phyloP scores from a whole-genome alignment of 1,139 yeast genomes.

The Taiozyma sp. region DNA sequence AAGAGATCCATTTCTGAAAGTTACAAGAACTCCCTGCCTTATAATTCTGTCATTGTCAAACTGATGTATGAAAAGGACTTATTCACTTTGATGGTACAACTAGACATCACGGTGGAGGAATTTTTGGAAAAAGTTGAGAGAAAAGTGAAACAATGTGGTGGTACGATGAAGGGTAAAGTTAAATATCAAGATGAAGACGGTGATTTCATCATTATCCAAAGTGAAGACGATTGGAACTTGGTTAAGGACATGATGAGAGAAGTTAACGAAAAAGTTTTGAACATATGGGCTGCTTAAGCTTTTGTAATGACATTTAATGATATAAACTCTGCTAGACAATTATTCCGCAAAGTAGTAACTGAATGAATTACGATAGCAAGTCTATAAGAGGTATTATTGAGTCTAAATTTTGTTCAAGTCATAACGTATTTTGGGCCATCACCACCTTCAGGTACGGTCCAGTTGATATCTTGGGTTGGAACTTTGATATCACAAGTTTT shows the following conservation, averaged over 20 bases:
- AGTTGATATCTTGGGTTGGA: constrained; percentile 88
- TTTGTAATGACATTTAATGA: constrained; percentile 6
- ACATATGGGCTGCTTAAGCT: constrained; percentile 29
- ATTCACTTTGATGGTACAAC: constrained; percentile 32
- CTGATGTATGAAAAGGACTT: constrained; percentile 34
- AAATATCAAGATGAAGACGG: constrained; percentile 95
- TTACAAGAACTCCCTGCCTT: constrained; percentile 32
- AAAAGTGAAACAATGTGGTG: constrained; percentile 36
- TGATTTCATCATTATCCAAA: constrained; percentile 81
- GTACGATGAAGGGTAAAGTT: constrained; percentile 43
- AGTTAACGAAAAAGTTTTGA: constrained; percentile 32
- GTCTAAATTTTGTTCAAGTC: constrained; percentile 17
- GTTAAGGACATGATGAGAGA: constrained; percentile 38
- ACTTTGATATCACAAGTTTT: constrained; percentile 97
- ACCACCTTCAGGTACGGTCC: constrained; percentile 98
- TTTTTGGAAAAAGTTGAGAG: constrained; percentile 29
- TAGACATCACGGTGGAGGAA: constrained; percentile 28
- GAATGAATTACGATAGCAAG: not conserved
- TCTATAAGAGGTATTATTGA: not conserved
- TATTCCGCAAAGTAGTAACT: not conserved
- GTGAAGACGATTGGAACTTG: constrained; percentile 66
- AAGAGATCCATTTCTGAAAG: constrained; percentile 34
- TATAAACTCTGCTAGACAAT: not conserved
- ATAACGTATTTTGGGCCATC: constrained; percentile 86
- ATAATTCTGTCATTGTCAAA: constrained; percentile 31